A percentile compares a stretch with the other conserved stretches of the same genome.
Evolutionary conservation across 1,284 basidiomycete species (phyloP).

Genomic region (Ceratobasidium theobromae): DNA sequence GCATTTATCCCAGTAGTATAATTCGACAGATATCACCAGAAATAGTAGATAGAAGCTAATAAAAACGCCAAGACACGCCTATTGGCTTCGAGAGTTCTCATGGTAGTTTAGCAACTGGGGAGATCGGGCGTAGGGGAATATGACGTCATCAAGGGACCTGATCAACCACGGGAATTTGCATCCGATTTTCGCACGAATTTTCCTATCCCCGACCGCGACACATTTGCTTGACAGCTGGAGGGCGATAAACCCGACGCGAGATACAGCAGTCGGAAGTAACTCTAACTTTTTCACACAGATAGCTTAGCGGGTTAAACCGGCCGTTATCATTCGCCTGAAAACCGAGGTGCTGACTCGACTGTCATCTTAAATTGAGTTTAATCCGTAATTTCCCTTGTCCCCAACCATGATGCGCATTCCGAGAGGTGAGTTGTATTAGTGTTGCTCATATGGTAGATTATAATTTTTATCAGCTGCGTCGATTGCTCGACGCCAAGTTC

Average conservation of each 20-base stretch:
- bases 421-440: background rate
- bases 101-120: background rate
- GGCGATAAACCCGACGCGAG: background rate
- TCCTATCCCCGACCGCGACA: background rate
- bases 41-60: too few species aligned
- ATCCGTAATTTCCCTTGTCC: background rate
- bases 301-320: background rate
- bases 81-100: background rate
- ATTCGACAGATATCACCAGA: too few species aligned
- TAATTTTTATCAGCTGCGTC: background rate
- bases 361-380: constrained; percentile 9
- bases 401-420: constrained; percentile 15
- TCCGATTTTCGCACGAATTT: constrained; percentile 27
- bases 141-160: background rate
- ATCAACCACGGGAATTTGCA: constrained; percentile 7
- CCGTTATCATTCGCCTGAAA: constrained; percentile 26
- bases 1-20: too few species aligned
- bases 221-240: background rate
- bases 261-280: background rate
- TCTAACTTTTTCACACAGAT: background rate
- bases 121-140: background rate
- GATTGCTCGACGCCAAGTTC: constrained; percentile 14
- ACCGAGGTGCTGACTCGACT: constrained; percentile 26
- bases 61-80: background rate
- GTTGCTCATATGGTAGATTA: background rate